Evolutionary conservation across 805 yeast species (phyloP).

Genomic region (Monosporozyma unispora): DNA sequence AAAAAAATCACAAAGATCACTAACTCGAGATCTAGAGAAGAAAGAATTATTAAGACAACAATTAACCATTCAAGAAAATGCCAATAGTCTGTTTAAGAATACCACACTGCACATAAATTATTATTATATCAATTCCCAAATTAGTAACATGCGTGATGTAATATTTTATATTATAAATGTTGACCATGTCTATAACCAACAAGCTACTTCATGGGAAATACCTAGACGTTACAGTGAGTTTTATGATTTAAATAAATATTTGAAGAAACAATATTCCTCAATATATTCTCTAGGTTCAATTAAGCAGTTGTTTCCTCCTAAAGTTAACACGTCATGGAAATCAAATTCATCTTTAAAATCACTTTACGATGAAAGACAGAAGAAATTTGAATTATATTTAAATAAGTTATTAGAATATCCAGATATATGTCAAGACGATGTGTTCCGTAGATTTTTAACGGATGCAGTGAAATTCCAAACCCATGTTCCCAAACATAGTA

Average conservation of each 20-base stretch:
- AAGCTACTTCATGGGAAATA: constrained; percentile 78
- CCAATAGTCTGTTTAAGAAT: constrained; percentile 64
- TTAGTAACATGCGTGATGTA: constrained; percentile 48
- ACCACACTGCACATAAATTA: constrained; percentile 43
- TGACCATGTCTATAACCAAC: constrained; percentile 42
- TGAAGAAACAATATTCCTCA: constrained; percentile 42
- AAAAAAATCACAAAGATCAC: constrained; percentile 54
- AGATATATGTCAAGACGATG: constrained; percentile 62
- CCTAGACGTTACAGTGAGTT: constrained; percentile 85
- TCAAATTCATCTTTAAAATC: constrained; percentile 48
- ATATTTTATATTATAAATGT: constrained; percentile 72
- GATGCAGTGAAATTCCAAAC: constrained; percentile 11
- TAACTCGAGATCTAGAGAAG: constrained; percentile 61
- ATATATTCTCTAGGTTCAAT: constrained; percentile 33
- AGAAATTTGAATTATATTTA: constrained; percentile 54
- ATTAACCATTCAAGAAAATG: constrained; percentile 72
- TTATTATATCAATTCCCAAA: constrained; percentile 38
- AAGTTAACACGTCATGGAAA: constrained; percentile 56
- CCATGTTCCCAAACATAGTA: background rate
- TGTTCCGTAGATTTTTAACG: constrained; percentile 69
- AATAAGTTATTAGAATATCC: constrained; percentile 48
- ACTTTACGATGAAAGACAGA: constrained; percentile 54
- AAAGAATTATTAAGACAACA: constrained; percentile 74
- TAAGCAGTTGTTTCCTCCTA: constrained; percentile 33
- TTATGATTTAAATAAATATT: constrained; percentile 55